phyloP scores from a whole-genome alignment of 2,329 filamentous ascomycete species.

The Pseudogymnoascus sp. region DNA sequence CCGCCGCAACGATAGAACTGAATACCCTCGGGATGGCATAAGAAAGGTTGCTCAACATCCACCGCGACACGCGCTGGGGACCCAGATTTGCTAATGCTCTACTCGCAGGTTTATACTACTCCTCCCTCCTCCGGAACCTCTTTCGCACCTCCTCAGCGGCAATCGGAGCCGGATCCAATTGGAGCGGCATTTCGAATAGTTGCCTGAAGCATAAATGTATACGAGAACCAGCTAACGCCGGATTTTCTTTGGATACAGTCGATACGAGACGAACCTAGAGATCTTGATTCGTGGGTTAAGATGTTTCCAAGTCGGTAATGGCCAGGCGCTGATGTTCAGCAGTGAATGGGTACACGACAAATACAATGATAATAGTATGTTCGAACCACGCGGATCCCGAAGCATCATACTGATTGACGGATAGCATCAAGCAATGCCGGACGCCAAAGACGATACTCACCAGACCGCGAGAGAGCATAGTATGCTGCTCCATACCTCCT shows the following conservation, averaged over 20 bases:
- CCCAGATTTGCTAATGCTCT: not conserved
- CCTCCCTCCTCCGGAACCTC: conserved; percentile 26
- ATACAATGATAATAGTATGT: conserved; percentile 62
- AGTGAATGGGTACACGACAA: conserved; percentile 94
- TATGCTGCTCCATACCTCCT: conserved; percentile 14
- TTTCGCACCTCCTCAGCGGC: conserved; percentile 10
- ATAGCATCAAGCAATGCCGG: not conserved
- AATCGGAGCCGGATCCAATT: conserved; percentile 16
- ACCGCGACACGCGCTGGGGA: conserved; percentile 12
- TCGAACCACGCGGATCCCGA: conserved; percentile 2
- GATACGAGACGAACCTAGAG: conserved; percentile 52
- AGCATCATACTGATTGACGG: not conserved
- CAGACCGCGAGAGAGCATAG: conserved; percentile 21
- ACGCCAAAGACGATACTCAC: conserved; percentile 22
- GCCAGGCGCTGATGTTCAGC: conserved; percentile 11
- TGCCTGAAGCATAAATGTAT: not conserved
- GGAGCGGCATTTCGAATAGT: conserved; percentile 16
- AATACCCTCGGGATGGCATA: conserved; percentile 70
- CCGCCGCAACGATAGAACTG: conserved; percentile 28
- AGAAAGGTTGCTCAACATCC: conserved; percentile 60
- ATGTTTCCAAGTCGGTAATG: conserved; percentile 14
- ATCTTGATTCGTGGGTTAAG: conserved; percentile 56
- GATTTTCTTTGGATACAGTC: conserved; percentile 42
- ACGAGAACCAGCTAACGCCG: conserved; percentile 37
- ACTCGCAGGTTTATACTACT: conserved; percentile 28